Evolutionary conservation across 495 filamentous ascomycete genomes (phyloP), one percentile per base, ranked within the genome.

Genomic region (Aspergillus hancockii): DNA sequence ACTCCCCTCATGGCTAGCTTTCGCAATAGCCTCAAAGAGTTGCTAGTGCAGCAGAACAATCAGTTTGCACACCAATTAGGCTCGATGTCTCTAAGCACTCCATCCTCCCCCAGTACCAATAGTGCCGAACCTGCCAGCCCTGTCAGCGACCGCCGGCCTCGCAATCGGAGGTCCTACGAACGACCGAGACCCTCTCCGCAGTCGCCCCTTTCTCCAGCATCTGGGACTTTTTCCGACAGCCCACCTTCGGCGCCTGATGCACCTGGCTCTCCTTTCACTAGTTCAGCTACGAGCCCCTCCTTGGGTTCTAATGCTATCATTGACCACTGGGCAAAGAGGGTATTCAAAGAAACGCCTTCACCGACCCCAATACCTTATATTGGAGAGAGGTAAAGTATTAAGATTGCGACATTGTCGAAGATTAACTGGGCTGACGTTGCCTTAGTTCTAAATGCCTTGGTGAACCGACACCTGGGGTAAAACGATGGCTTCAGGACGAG

Each of bases 241-340:
- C 71, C 71, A 16, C 76, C 78, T 1, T 68, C 57, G 22, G 74
- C 61, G n/a, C 76, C 79, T 1, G 76, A 78, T 21, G 68, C 67
- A 2, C 77, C 79, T 13, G 66, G 58, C 34, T 80, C 80, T 4
- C 77, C 76, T 6, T 57, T 71, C 21, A 72, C 76, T n/a, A 74
- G 71, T 25, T 72, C 74, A 18, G 64, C 63, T n/a, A 72, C 71
- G 0, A 75, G 72, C 22, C 65, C 69, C 16, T 81, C 79, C 2
- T 61, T 66, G 9, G 58, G 50, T 18, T 67, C 70, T 6, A 71
- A 67, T 56, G 55, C 61, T 16, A 32, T 69, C 22, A 63, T 60
- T 43, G 70, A 75, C 4, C 84, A 86, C 63, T 88, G 85, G 85
- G 72, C 81, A 0, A 75, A 67, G 38, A 68, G 73, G 22, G 75